Base-by-base conservation (phyloP, 1,284 basidiomycete genomes). In the Fomitiporia mediterranea region DNA sequence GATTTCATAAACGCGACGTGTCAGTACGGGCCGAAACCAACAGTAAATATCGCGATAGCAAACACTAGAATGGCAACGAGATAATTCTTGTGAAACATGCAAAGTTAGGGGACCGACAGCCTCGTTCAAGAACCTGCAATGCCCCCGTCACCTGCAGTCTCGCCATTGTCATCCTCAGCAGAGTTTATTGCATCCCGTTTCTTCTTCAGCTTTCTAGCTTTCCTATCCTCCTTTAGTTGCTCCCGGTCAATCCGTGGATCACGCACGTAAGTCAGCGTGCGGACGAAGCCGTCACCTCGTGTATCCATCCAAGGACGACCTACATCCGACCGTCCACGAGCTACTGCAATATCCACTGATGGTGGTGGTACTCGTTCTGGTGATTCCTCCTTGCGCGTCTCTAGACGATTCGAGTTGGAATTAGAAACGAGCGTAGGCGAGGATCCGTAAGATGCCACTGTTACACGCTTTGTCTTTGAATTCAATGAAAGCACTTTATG, bases 401-500 rank as follows among this genome's bases (percentile, higher is more conserved):
- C 51, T 19, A 53, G 56, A 23, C 59, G 66, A 2, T 68, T 64
- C 2, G 76, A 77, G 1, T 65, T 65, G 0, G 74, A 68, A 15
- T 76, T 73, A 11, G 66, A 60, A 1, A 61, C 60, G 17, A 74
- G 68, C 4, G 50, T 6, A 13, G 71, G 69, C 21, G 66, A 65
- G n/a, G n/a, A n/a, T n/a, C n/a, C n/a, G 2, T 77, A 82, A 1
- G 82, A 78, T 4, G 79, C 74, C 8, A 85, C 71, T 2, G 69
- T 76, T 25, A 81, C 75, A 55, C 71, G 77, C 56, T 79, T 79
- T 32, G 73, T 76, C 60, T 75, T 77, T 11, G 75, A 67, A 51
- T 80, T 79, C 25, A 87, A 62, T 8, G 84, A 84, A 6, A 88
- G 66, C 4, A 88, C 81, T 65, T 80, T 84, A 63, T 81, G 81